Percentiles rank a stretch among this genome's conserved stretches.
phyloP scores from a whole-genome alignment of 495 filamentous ascomycete species.

The Aspergillus hancockii region DNA sequence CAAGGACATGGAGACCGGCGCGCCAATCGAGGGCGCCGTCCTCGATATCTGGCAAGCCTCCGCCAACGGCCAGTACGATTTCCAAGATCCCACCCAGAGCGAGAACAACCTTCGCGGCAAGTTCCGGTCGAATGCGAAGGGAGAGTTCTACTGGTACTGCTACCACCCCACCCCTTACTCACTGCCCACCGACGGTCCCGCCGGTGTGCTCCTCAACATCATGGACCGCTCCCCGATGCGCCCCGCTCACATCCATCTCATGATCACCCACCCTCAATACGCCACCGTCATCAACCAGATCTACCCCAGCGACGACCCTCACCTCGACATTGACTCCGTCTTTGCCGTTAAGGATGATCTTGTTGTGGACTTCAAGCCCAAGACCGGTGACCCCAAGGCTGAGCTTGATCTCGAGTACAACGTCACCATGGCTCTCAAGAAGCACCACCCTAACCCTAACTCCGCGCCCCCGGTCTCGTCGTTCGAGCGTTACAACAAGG shows the following conservation, averaged over 20 bases:
- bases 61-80: conserved; percentile 85
- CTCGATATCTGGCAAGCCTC: conserved; percentile 88
- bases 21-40: conserved; percentile 67
- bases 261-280: conserved; percentile 51
- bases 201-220: conserved; percentile 64
- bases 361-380: conserved; percentile 62
- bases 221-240: conserved; percentile 68
- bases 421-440: conserved; percentile 48
- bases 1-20: conserved; percentile 69
- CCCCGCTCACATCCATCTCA: conserved; percentile 51
- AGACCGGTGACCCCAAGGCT: conserved; percentile 49
- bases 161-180: conserved; percentile 80
- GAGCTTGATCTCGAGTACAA: conserved; percentile 47
- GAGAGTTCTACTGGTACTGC: conserved; percentile 79
- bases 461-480: conserved; percentile 47
- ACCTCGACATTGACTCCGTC: conserved; percentile 62
- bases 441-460: conserved; percentile 51
- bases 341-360: conserved; percentile 69
- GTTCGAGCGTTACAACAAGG: conserved; percentile 43
- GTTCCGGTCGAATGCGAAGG: conserved; percentile 74
- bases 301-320: conserved; percentile 63
- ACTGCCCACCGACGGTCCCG: conserved; percentile 74
- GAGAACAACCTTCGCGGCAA: conserved; percentile 85
- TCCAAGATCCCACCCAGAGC: conserved; percentile 78
- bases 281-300: conserved; percentile 63